phyloP scores from a whole-genome alignment of 352 stramenopile genomes.

The Blastocystis sp. region DNA sequence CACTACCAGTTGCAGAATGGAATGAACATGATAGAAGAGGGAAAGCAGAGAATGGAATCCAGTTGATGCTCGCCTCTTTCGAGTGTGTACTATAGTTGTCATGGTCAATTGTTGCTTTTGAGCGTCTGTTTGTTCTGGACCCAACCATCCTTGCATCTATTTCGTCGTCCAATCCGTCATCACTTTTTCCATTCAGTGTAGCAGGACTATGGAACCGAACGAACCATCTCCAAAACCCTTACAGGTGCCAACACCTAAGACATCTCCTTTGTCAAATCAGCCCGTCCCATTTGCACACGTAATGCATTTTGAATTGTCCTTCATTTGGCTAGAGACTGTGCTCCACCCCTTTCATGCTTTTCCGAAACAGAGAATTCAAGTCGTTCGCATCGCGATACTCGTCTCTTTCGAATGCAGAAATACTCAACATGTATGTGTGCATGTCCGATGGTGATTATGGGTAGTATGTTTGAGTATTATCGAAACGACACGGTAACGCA shows the following conservation, averaged over 20 bases:
- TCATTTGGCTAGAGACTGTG: constrained; percentile 6
- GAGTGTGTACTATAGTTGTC: no score
- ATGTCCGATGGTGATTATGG: neutral
- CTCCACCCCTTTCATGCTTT: constrained; percentile 24
- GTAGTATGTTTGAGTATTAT: constrained; percentile 66
- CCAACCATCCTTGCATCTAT: neutral
- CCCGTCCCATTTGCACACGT: neutral
- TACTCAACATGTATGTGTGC: constrained; percentile 29
- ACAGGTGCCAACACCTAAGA: neutral
- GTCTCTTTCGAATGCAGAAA: neutral
- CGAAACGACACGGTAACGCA: constrained; percentile 42
- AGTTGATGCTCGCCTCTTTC: no score
- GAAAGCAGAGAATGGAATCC: no score
- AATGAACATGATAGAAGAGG: neutral
- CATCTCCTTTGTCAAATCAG: neutral
- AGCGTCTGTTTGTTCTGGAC: no score
- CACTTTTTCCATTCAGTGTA: neutral
- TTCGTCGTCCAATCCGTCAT: neutral
- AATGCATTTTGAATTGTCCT: neutral
- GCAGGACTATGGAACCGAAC: neutral
- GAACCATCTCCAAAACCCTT: neutral
- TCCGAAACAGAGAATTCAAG: constrained; percentile 38
- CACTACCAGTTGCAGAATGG: constrained; percentile 59
- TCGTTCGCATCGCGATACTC: constrained; percentile 12
- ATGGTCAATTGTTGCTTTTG: no score